Evolutionary conservation across 2,329 filamentous ascomycete species (phyloP), one percentile per base, ranked within the genome.

Genomic region (Ascosphaera apis): DNA sequence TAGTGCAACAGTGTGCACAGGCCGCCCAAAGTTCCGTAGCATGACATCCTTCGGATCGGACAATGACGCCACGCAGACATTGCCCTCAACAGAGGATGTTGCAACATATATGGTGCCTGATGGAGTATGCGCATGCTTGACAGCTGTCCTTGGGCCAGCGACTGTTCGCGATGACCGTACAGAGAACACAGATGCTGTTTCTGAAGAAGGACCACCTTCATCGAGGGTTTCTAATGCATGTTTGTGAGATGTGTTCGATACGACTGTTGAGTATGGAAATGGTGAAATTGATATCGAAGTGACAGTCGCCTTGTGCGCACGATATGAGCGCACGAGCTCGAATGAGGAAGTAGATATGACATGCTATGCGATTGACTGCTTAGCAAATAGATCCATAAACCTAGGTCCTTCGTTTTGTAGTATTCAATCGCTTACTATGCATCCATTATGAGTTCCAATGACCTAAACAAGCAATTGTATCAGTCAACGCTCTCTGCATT

Each of bases 101-200:
- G 78, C 86, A 44, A 98, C 79, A 52, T 88, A 80, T 30, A 98
- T 91, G 37, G 84, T 76, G 47, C 93, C 95, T 2, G 81, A 84
- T 0, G 82, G 78, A 0, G 66, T 81, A 40, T 74, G 72, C 0
- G 2, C 92, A 61, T 12, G 38, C 13, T 18, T 3, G 41, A 33
- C 17, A 49, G 45, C 15, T 43, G 47, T 7, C 37, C 37, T 21
- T 35, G 38, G 27, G 23, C 28, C 40, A 42, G 48, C 30, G 46
- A 41, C 37, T 47, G 44, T 30, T 51, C 46, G n/a, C 50, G 50
- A 27, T 48, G 44, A 39, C 50, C 53, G 25, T 44, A 44, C 13
- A 48, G 46, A 27, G 43, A 44, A 33, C 47, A 53, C 11, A 47
- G 48, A 15, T 51, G 43, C 32, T 46, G 45, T 5, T 40, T 38